Base-by-base conservation (phyloP, 2,329 filamentous ascomycete species). In the Hymenoscyphus albidus region DNA sequence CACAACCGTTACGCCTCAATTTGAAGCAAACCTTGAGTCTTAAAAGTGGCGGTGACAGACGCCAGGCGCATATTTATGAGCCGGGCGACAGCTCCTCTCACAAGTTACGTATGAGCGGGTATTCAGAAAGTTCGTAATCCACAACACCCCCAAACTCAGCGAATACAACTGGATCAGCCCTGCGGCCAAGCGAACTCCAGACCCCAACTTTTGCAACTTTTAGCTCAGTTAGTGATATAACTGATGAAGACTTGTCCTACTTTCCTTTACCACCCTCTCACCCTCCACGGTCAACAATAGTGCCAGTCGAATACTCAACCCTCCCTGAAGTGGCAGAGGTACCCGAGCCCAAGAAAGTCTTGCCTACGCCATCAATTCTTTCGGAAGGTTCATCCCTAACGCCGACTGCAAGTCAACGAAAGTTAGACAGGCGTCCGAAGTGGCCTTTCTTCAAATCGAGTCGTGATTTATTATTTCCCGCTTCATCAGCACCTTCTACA, bases 321-420 rank as follows among this genome's bases (percentile, higher is more conserved):
- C 63, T 65, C 9, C 63, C 63, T 27, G 63, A 65, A 60, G 63
- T 65, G 56, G 60, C 62, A 62, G 56, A 38, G 31, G 55, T 38
- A 16, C 16, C 13, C 1, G 61, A 54, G 39, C 35, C 59, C 5
- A 18, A 22, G 31, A 35, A 58, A 31, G n/a, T n/a, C 12, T 10
- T 35, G 18, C n/a, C n/a, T 51, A 18, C 44, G 7, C 44, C 44
- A 51, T 51, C 44, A 22, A 51, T 51, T 16, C 10, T 51, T 5
- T 22, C 44, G 18, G 44, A 51, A 1, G 18, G n/a, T n/a, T 51
- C 44, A 3, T 51, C 44, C 4, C 4, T 44, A 44, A 44, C 13
- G 3, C n/a, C n/a, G n/a, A 51, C 16, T 3, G 7, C 4, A 22
- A 51, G 44, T 22, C n/a, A n/a, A 18, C 22, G 44, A 22, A 51